Conservation (phyloP, 768 basidiomycete genomes). For the Hydnum rufescens region DNA sequence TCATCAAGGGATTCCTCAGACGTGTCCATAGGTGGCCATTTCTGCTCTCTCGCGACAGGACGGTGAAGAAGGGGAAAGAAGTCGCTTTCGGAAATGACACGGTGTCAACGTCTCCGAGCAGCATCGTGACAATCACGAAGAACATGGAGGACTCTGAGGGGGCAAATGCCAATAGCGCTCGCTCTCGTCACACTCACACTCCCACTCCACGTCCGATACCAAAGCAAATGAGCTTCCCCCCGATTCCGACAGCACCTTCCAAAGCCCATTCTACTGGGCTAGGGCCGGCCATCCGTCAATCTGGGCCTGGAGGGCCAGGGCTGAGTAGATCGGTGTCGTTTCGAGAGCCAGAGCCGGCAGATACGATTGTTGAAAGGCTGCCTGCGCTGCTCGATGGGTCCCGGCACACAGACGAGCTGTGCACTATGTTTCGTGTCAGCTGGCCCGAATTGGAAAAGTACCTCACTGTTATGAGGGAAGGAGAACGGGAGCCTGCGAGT, state of each 20-base stretch:
- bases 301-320: no score
- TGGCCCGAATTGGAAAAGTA: slow-evolving; percentile 64
- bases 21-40: slow-evolving; percentile 89
- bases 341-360: not conserved
- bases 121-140: not conserved
- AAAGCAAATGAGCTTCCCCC: not conserved
- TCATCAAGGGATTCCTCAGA: slow-evolving; percentile 94
- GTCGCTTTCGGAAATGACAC: not conserved
- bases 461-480: slow-evolving; percentile 11
- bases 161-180: not conserved
- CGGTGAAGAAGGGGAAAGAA: not conserved
- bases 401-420: slow-evolving; percentile 83
- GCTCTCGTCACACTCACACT: not conserved
- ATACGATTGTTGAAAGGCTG: slow-evolving; percentile 11
- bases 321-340: not conserved
- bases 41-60: slow-evolving; percentile 17
- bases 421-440: slow-evolving; percentile 58
- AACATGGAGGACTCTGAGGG: not conserved
- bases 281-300: no score
- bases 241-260: not conserved
- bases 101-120: not conserved
- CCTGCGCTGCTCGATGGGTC: slow-evolving; percentile 56
- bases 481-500: not conserved
- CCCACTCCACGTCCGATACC: not conserved
- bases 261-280: no score